Percentiles rank a stretch among this genome's conserved stretches.
These are phyloP conservation scores for Backusella sp. DNA, from an alignment of 192 early-diverging fungal genomes.

Conservation along the genomic window DNA sequence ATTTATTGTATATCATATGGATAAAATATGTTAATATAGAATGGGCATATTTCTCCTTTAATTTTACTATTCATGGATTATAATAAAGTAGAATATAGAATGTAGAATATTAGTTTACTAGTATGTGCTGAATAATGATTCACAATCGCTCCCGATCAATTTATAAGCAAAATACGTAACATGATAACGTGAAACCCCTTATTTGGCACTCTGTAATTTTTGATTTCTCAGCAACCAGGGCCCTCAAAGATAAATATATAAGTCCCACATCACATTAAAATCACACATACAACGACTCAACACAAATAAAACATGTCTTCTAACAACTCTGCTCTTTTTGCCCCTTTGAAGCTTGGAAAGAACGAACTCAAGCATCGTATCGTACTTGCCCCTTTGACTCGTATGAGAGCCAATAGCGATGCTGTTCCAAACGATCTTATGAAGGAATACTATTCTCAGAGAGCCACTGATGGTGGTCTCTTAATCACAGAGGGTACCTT, in stretches of 20 bases:
- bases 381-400: background rate
- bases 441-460: background rate
- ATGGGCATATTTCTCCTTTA: no score
- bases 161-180: background rate
- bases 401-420: background rate
- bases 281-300: background rate
- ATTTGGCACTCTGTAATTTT: background rate
- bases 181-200: background rate
- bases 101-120: no score
- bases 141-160: background rate
- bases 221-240: background rate
- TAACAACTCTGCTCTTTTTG: slow-evolving; percentile 7
- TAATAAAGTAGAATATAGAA: no score
- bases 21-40: no score
- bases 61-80: no score
- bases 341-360: slow-evolving; percentile 19
- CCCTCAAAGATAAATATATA: background rate
- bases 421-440: background rate
- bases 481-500: background rate
- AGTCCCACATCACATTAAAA: background rate
- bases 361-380: background rate
- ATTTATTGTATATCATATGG: no score
- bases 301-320: background rate
- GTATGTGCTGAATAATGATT: background rate
- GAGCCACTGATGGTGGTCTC: background rate